Base-by-base conservation (phyloP, 106 monocot species). In the Posidonia australis region DNA sequence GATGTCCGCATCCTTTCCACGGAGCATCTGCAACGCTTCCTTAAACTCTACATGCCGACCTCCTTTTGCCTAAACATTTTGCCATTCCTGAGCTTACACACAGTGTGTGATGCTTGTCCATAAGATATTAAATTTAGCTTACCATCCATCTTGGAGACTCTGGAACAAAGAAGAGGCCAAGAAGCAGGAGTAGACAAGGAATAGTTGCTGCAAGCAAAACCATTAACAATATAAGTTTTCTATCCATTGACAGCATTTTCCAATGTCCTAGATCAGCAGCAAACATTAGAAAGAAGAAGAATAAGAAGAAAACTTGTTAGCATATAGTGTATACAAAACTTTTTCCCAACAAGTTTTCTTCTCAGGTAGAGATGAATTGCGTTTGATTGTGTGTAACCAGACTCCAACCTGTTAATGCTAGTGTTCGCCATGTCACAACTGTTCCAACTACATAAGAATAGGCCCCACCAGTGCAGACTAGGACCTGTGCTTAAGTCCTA, bases 121-220 rank as follows among this genome's bases (percentile, higher is more conserved):
- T 14, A 21, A 20, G 2, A 63, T 14, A 13, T 1, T 29, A 21
- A 45, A 22, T 7, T 45, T 24, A 20, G 9, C 81, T 74, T 75
- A 91, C 90, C 78, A 91, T 69, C 86, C 86, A 91, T 74, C 90
- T 80, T 21, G 90, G 86, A 59, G 90, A 91, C 65, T 91, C 90
- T 24, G 90, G 90, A 67, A 91, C 79, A 62, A 91, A 81, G 45
- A 54, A 59, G 46, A 86, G 76, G 45, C 86, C 90, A 1, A 83
- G 27, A 46, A 91, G 71, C 9, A 83, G 65, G 74, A 83, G 27
- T 22, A 86, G 1, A 58, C 83, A 86, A 46, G 90, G 90, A 30
- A 79, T 13, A 9, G 79, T 13, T 49, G 80, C 90, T 91, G 49
- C 44, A 65, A 25, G 27, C 10, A 48, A 65, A 65, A 2, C n/a